Conservation (phyloP, 805 yeast species). For the Kodamaea neixiangensis region DNA sequence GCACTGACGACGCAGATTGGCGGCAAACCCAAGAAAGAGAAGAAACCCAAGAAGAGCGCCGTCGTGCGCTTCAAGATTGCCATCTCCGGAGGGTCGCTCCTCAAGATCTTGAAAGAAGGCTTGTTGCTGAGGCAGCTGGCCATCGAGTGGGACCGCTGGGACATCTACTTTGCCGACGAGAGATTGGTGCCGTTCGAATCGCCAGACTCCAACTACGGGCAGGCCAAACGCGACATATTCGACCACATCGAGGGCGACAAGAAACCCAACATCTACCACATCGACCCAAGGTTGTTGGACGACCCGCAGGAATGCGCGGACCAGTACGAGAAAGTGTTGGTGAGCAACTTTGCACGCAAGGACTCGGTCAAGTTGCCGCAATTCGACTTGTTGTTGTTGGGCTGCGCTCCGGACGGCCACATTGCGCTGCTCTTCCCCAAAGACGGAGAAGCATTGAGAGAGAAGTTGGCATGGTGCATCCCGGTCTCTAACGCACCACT, state of each 20-base stretch:
- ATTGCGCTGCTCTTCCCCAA: conserved; percentile 95
- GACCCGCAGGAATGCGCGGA: conserved; percentile 95
- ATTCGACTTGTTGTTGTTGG: conserved; percentile 87
- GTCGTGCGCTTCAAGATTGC: conserved; percentile 86
- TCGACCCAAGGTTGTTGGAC: conserved; percentile 70
- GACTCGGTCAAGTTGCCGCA: conserved; percentile 94
- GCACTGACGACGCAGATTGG: conserved; percentile 13
- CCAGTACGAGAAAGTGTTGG: conserved; percentile 80
- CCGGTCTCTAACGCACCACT: conserved; percentile 91
- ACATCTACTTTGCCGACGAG: conserved; percentile 94
- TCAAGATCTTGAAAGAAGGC: conserved; percentile 85
- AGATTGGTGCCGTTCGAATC: conserved; percentile 86
- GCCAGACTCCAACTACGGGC: conserved; percentile 86
- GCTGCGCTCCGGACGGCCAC: conserved; percentile 99
- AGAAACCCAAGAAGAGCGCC: conserved; percentile 52
- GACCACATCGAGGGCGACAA: conserved; percentile 59
- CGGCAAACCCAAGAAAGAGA: conserved; percentile 27
- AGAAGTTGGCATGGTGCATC: conserved; percentile 90
- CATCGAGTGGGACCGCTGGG: conserved; percentile 93
- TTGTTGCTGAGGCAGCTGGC: conserved; percentile 66
- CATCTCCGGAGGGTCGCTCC: conserved; percentile 88
- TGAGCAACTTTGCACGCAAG: conserved; percentile 90
- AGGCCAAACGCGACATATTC: conserved; percentile 77
- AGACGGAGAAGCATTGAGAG: conserved; percentile 80
- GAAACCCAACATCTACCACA: conserved; percentile 76